Conservation (phyloP, 1,284 basidiomycete genomes). For the Microbotryum saponariae region DNA sequence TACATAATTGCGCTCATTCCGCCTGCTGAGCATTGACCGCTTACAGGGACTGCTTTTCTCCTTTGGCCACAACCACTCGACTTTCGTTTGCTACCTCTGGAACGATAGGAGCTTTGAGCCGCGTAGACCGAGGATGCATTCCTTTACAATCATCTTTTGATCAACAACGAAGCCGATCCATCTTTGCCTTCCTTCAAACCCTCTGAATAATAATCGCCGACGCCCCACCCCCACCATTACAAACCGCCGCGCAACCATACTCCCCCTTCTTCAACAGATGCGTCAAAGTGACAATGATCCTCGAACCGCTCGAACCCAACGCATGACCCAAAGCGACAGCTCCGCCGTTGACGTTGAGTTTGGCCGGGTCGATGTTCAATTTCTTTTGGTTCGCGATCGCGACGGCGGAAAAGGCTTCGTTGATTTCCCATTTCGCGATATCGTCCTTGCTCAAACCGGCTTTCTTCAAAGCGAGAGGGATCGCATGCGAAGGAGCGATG, state of each 20-base stretch:
- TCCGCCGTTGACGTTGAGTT: slow-evolving; percentile 16
- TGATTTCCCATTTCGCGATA: slow-evolving; percentile 88
- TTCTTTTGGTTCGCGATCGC: neutral
- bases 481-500: slow-evolving; percentile 74
- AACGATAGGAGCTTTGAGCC: too few species aligned
- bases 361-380: neutral
- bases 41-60: too few species aligned
- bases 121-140: too few species aligned
- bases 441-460: slow-evolving; percentile 76
- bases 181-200: neutral
- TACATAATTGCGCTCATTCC: too few species aligned
- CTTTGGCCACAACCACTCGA: too few species aligned
- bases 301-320: slow-evolving; percentile 40
- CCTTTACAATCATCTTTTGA: too few species aligned
- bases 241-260: slow-evolving; percentile 40
- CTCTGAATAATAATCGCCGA: neutral
- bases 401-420: slow-evolving; percentile 49
- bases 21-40: too few species aligned
- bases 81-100: too few species aligned
- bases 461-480: slow-evolving; percentile 77
- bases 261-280: slow-evolving; percentile 40
- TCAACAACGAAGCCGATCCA: too few species aligned
- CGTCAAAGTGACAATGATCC: slow-evolving; percentile 42
- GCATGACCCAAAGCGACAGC: slow-evolving; percentile 35
- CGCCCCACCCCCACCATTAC: slow-evolving; percentile 32